Percentiles rank a stretch among this genome's conserved stretches.
phyloP scores from a whole-genome alignment of 108 stramenopile species.

The Parmales sp. region DNA sequence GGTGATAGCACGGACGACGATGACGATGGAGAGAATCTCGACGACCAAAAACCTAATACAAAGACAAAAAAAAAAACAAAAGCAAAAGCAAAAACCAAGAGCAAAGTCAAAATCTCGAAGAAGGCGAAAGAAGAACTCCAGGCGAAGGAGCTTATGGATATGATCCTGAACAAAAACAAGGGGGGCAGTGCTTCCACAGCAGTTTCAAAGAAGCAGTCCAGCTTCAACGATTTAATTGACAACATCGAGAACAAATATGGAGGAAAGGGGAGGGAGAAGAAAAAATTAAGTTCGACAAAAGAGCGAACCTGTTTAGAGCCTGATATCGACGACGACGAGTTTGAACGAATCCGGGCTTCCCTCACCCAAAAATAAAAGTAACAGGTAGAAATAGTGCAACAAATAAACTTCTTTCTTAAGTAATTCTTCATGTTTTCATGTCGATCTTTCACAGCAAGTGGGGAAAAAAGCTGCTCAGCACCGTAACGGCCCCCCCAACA shows the following conservation, averaged over 20 bases:
- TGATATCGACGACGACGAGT: not conserved
- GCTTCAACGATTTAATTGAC: not conserved
- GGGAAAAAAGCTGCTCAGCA: constrained; percentile 49
- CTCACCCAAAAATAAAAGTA: not conserved
- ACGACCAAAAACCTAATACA: no score
- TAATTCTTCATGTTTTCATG: not conserved
- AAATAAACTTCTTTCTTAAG: not conserved
- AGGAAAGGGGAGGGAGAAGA: not conserved
- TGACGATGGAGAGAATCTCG: not conserved
- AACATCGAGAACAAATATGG: not conserved
- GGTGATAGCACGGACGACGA: not conserved
- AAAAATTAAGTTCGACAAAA: not conserved
- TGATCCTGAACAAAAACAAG: not conserved
- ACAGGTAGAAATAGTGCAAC: not conserved
- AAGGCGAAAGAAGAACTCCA: not conserved
- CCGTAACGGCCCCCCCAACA: constrained; percentile 38
- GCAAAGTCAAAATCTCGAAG: not conserved
- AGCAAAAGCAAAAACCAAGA: not conserved
- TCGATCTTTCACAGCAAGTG: constrained; percentile 31
- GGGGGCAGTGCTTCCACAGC: not conserved
- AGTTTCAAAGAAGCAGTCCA: not conserved
- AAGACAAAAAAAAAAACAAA: no score
- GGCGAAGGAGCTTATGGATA: not conserved
- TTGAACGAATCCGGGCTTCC: not conserved
- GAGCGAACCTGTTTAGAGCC: not conserved